phyloP scores from a whole-genome alignment of 768 basidiomycete genomes.

The Hemileccinum rubropunctum region DNA sequence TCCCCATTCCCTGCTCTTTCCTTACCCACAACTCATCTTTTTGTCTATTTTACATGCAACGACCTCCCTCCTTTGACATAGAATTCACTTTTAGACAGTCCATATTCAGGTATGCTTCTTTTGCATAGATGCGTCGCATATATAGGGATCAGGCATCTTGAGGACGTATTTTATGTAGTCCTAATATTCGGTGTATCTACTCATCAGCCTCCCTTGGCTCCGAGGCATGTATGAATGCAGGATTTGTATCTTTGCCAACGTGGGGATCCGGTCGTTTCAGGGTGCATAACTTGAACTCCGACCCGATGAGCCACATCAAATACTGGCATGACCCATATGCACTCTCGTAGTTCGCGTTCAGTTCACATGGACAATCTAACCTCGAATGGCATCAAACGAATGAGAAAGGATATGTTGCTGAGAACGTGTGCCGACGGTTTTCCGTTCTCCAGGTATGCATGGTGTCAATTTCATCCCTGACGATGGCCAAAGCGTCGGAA shows the following conservation, averaged over 20 bases:
- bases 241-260: slow-evolving; percentile 11
- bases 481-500: slow-evolving; percentile 1
- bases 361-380: slow-evolving; percentile 21
- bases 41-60: slow-evolving; percentile 10
- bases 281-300: slow-evolving; percentile 10
- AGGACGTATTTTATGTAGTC: slow-evolving; percentile 35
- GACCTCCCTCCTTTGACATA: slow-evolving; percentile 14
- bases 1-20: slow-evolving; percentile 1
- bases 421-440: slow-evolving; percentile 28
- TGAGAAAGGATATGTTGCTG: slow-evolving; percentile 15
- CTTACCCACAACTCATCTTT: slow-evolving; percentile 4
- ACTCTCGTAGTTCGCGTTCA: slow-evolving; percentile 7
- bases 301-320: no score
- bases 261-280: neutral
- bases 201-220: slow-evolving; percentile 5
- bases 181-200: slow-evolving; percentile 32
- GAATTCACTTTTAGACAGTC: slow-evolving; percentile 22
- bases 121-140: slow-evolving; percentile 30
- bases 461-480: slow-evolving; percentile 1
- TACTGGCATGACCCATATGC: slow-evolving; percentile 18
- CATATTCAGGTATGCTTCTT: slow-evolving; percentile 12
- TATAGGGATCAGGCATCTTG: slow-evolving; percentile 35
- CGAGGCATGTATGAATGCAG: slow-evolving; percentile 21
- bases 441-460: slow-evolving; percentile 34
- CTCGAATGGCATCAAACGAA: slow-evolving; percentile 24